Conservation (phyloP, 495 filamentous ascomycete genomes). For the Penicillium cinerascens region DNA sequence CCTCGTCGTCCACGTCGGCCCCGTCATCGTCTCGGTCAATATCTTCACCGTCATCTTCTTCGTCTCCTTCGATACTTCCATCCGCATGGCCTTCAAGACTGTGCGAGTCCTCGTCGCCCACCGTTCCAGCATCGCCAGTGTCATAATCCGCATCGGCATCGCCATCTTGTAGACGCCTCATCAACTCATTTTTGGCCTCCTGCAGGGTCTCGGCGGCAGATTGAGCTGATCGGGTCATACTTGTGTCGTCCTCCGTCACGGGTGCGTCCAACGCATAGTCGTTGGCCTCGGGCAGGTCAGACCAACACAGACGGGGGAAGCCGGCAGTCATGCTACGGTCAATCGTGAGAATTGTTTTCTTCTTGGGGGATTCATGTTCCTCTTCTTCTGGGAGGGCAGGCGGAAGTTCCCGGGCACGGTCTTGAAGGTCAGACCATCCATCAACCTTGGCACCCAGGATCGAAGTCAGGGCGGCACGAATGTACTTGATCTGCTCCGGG, state of each 20-base stretch:
- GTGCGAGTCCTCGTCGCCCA: conserved; percentile 47
- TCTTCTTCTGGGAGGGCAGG: conserved; percentile 39
- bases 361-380: conserved; percentile 31
- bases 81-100: conserved; percentile 46
- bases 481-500: conserved; percentile 47
- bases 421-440: conserved; percentile 46
- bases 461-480: conserved; percentile 43
- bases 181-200: conserved; percentile 57
- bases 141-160: conserved; percentile 46
- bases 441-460: conserved; percentile 48
- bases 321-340: conserved; percentile 44
- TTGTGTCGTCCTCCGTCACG: conserved; percentile 47
- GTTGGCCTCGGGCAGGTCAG: conserved; percentile 45
- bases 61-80: conserved; percentile 52
- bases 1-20: conserved; percentile 22
- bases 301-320: conserved; percentile 46
- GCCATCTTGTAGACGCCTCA: conserved; percentile 51
- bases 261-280: conserved; percentile 39
- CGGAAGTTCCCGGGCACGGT: conserved; percentile 39
- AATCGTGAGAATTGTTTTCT: conserved; percentile 44
- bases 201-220: conserved; percentile 53
- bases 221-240: conserved; percentile 50
- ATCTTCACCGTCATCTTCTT: conserved; percentile 64
- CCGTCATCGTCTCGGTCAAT: conserved; percentile 20
- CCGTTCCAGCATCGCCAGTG: conserved; percentile 45